phyloP scores from a whole-genome alignment of 768 basidiomycete species.

The Naganishia randhawae region DNA sequence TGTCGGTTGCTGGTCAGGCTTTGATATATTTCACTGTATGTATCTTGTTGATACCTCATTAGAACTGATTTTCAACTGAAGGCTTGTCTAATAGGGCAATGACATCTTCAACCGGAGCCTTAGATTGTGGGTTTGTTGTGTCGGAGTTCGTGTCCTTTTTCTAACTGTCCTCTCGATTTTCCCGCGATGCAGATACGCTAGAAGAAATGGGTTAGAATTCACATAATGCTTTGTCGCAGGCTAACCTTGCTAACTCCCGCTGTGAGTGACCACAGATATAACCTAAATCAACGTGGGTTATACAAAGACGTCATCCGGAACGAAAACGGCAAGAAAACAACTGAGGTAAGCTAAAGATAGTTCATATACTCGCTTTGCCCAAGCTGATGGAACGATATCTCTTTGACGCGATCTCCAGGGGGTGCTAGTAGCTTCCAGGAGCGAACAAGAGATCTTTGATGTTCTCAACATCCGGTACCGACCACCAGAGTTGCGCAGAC shows the following conservation, averaged over 20 bases:
- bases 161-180: neutral
- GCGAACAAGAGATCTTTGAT: conserved; percentile 79
- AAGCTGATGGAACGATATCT: neutral
- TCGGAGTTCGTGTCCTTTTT: neutral
- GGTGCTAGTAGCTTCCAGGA: conserved; percentile 69
- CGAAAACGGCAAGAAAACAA: conserved; percentile 61
- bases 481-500: conserved; percentile 26
- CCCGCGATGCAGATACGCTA: neutral
- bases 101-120: conserved; percentile 65
- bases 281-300: conserved; percentile 81
- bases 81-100: conserved; percentile 59
- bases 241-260: conserved; percentile 83
- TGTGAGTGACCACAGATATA: conserved; percentile 65
- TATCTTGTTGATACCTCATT: neutral
- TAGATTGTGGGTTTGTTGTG: neutral
- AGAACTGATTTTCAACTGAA: conserved; percentile 4
- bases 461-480: conserved; percentile 57
- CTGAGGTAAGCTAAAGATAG: conserved; percentile 58
- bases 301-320: conserved; percentile 70
- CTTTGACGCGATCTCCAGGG: conserved; percentile 54
- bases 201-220: conserved; percentile 13
- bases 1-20: conserved; percentile 54
- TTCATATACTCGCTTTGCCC: neutral
- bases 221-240: conserved; percentile 52
- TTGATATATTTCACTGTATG: conserved; percentile 82